These are phyloP conservation scores for Dinochytrium kinnereticum DNA, from an alignment of 371 early-diverging fungal genomes.

Conservation along the genomic window DNA sequence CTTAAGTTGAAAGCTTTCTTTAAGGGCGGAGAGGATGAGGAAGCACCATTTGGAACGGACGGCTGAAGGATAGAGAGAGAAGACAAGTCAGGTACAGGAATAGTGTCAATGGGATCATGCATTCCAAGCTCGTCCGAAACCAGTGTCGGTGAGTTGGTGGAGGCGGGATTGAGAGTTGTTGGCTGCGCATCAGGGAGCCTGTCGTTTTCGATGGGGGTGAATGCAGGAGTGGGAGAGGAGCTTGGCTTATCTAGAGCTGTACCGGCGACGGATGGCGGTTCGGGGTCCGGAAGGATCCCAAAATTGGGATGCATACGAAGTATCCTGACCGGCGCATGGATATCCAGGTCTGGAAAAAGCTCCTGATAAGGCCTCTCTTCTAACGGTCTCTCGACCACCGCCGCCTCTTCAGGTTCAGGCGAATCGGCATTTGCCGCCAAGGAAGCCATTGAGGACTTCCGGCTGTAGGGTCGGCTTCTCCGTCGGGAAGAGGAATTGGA, in stretches of 20 bases:
- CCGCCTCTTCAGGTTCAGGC: conserved; percentile 11
- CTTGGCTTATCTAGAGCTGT: background rate
- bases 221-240: no score
- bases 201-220: no score
- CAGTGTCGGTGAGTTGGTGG: no score
- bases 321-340: conserved; percentile 33
- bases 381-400: conserved; percentile 56
- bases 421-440: background rate
- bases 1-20: background rate
- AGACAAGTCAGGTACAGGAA: no score
- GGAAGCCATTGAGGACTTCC: conserved; percentile 7
- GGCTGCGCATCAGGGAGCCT: no score
- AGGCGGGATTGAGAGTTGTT: no score
- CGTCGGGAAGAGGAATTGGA: background rate
- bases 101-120: no score
- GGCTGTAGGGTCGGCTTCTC: background rate
- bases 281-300: background rate
- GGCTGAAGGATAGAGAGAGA: no score
- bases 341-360: conserved; percentile 79
- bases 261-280: background rate
- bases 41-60: no score
- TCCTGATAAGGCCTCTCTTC: conserved; percentile 85
- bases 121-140: no score
- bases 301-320: conserved; percentile 7
- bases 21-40: background rate